These are phyloP conservation scores for Salvia splendens DNA, from an alignment of 257 asterid species.

Conservation along the genomic window DNA sequence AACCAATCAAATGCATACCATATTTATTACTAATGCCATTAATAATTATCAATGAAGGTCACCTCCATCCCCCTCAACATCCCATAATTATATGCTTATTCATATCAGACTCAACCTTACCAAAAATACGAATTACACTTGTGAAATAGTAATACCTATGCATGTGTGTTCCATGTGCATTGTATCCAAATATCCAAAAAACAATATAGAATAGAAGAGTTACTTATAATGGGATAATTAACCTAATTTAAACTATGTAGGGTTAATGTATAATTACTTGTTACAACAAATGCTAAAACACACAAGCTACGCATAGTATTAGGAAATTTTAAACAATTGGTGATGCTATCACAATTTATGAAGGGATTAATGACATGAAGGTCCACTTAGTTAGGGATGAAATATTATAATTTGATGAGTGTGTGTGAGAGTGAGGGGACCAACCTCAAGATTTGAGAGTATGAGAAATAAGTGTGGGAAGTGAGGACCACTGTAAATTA, in stretches of 20 bases:
- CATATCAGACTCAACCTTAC: background rate
- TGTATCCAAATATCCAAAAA: background rate
- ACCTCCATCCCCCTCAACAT: background rate
- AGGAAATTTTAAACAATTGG: slow-evolving; percentile 14
- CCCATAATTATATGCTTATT: background rate
- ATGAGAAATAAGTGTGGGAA: slow-evolving; percentile 13
- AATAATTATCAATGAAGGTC: slow-evolving; percentile 18
- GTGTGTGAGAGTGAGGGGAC: slow-evolving; percentile 22
- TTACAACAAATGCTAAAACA: too few relatives aligned
- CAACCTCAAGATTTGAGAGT: slow-evolving; percentile 20
- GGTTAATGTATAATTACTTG: too few relatives aligned
- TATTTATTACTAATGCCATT: slow-evolving; percentile 2
- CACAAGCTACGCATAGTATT: background rate
- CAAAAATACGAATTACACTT: background rate
- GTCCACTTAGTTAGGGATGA: slow-evolving; percentile 1
- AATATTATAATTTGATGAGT: background rate
- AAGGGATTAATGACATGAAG: background rate
- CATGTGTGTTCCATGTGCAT: background rate
- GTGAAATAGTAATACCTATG: background rate
- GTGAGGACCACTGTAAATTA: slow-evolving; percentile 18
- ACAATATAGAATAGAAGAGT: too few relatives aligned
- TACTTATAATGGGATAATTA: too few relatives aligned
- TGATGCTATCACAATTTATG: background rate
- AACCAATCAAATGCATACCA: slow-evolving; percentile 17
- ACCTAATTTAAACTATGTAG: too few relatives aligned